A percentile compares a stretch with the other conserved stretches of the same genome.
These are phyloP conservation scores for Blastocystis sp. DNA, from an alignment of 352 stramenopile species.

Conservation along the genomic window DNA sequence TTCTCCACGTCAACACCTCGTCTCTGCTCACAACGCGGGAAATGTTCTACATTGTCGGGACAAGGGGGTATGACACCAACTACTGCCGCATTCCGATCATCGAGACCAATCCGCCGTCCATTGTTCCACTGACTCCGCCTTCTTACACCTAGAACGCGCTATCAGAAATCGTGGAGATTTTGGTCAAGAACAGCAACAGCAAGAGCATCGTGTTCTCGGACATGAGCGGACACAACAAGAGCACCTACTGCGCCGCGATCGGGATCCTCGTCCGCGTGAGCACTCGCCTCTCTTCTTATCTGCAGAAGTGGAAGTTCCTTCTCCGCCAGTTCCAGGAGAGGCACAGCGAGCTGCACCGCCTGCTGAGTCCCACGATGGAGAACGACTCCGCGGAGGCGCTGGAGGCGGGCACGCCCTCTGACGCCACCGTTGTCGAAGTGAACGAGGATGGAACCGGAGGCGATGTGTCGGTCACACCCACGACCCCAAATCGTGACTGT, in stretches of 20 bases:
- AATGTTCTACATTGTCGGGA: slow-evolving; percentile 60
- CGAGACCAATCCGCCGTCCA: slow-evolving; percentile 46
- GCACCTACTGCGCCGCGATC: slow-evolving; percentile 13
- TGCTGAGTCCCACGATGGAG: not conserved
- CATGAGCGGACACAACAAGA: slow-evolving; percentile 66
- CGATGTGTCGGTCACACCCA: not conserved
- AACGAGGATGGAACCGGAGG: not conserved
- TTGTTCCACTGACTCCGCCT: not conserved
- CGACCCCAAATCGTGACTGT: not conserved
- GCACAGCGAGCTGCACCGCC: not conserved
- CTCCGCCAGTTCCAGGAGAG: not conserved
- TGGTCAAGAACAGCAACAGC: slow-evolving; percentile 42
- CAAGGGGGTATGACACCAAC: not conserved
- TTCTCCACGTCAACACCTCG: slow-evolving; percentile 52
- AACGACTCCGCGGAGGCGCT: not conserved
- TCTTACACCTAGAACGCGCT: slow-evolving; percentile 13
- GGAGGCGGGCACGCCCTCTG: not conserved
- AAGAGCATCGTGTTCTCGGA: slow-evolving; percentile 66
- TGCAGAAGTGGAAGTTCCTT: slow-evolving; percentile 51
- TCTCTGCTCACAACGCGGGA: slow-evolving; percentile 56
- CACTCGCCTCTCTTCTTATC: not conserved
- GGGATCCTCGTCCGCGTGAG: slow-evolving; percentile 48
- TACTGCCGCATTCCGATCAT: slow-evolving; percentile 43
- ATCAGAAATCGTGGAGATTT: slow-evolving; percentile 53
- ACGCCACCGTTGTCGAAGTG: not conserved